These are phyloP conservation scores for Magnaporthiopsis poae DNA, from an alignment of 2,329 filamentous ascomycete genomes.

Conservation along the genomic window DNA sequence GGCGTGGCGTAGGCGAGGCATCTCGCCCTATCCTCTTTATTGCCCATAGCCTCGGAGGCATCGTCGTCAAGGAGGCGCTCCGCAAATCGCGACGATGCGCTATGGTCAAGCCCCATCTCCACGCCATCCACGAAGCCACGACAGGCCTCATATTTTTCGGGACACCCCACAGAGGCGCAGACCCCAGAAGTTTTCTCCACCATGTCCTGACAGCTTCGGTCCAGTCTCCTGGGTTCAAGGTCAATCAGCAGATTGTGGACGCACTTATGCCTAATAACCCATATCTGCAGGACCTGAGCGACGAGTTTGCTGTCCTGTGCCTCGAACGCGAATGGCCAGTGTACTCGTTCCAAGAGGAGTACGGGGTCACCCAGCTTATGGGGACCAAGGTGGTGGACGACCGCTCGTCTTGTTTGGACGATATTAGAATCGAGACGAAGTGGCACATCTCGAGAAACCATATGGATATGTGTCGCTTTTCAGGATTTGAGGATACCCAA, in stretches of 20 bases:
- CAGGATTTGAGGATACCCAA: constrained; percentile 19
- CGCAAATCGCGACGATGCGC: constrained; percentile 10
- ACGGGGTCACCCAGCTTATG: constrained; percentile 8
- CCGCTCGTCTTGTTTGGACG: constrained; percentile 24
- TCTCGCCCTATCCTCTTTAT: constrained; percentile 21
- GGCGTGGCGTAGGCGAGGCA: constrained; percentile 12
- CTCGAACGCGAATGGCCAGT: constrained; percentile 21
- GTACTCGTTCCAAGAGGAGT: constrained; percentile 26
- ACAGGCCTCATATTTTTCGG: constrained; percentile 24
- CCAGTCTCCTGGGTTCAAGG: constrained; percentile 14
- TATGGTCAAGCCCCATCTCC: constrained; percentile 10
- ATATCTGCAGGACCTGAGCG: constrained; percentile 22
- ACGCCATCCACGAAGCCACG: constrained; percentile 16
- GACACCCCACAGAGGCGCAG: constrained; percentile 22
- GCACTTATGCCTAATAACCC: constrained; percentile 24
- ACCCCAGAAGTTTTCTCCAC: constrained; percentile 17
- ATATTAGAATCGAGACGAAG: constrained; percentile 21
- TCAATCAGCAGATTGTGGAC: constrained; percentile 25
- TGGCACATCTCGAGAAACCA: constrained; percentile 25
- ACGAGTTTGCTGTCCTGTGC: constrained; percentile 21
- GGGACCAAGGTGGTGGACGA: constrained; percentile 26
- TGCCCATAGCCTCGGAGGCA: constrained; percentile 10
- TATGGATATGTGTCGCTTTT: constrained; percentile 27
- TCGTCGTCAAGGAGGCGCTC: constrained; percentile 20
- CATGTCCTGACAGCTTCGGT: constrained; percentile 11